Conservation (phyloP, 2,329 filamentous ascomycete species). For the Ramichloridium luteum region DNA sequence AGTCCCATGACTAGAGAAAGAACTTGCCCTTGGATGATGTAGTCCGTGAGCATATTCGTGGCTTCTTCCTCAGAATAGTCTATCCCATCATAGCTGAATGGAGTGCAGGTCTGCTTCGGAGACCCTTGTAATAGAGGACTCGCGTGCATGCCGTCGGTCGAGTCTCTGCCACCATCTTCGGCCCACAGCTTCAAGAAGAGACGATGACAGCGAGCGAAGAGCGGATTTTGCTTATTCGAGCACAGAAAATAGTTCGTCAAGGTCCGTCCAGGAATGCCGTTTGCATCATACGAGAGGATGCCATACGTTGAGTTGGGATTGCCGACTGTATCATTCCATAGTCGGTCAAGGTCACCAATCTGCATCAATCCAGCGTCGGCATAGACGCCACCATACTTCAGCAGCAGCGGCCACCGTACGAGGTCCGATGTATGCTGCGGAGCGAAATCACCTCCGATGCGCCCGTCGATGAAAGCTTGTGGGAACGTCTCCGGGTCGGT, state of each 20-base stretch:
- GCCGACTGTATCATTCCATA: slow-evolving; percentile 41
- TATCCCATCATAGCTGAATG: slow-evolving; percentile 22
- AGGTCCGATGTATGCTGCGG: slow-evolving; percentile 47
- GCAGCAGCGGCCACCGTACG: slow-evolving; percentile 44
- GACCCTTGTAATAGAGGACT: slow-evolving; percentile 37
- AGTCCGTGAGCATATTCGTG: slow-evolving; percentile 40
- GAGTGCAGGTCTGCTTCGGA: slow-evolving; percentile 28
- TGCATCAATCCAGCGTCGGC: slow-evolving; percentile 46
- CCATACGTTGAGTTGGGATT: slow-evolving; percentile 37
- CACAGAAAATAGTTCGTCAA: slow-evolving; percentile 41
- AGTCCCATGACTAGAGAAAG: slow-evolving; percentile 41
- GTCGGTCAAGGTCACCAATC: slow-evolving; percentile 43
- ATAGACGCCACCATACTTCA: slow-evolving; percentile 46
- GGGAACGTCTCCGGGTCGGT: slow-evolving; percentile 36
- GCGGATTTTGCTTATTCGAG: slow-evolving; percentile 30
- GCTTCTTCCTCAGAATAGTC: slow-evolving; percentile 24
- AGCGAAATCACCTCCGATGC: slow-evolving; percentile 38
- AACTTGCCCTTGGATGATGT: slow-evolving; percentile 45
- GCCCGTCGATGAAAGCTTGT: slow-evolving; percentile 38
- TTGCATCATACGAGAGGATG: slow-evolving; percentile 36
- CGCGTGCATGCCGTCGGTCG: slow-evolving; percentile 40
- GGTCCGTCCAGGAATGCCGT: slow-evolving; percentile 23
- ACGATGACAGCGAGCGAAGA: slow-evolving; percentile 38
- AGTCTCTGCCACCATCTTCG: slow-evolving; percentile 36
- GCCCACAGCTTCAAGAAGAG: slow-evolving; percentile 43